phyloP scores from a whole-genome alignment of 2,329 filamentous ascomycete genomes.

The Calycina herbarum region DNA sequence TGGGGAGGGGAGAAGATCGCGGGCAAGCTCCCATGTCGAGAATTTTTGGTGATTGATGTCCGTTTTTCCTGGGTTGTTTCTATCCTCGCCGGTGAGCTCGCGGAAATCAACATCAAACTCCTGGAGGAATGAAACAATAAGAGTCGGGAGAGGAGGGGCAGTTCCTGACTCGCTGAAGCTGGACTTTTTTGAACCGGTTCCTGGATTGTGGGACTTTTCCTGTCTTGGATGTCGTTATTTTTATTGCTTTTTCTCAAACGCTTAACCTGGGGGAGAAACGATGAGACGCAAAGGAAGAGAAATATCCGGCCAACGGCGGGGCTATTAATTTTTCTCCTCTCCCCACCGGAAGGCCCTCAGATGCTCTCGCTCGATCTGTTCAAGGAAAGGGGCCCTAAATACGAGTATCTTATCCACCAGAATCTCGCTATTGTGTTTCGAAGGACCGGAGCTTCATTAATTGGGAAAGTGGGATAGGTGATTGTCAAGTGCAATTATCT shows the following conservation, averaged over 20 bases:
- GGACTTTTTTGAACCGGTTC: neutral
- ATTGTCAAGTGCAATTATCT: neutral
- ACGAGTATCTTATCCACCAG: neutral
- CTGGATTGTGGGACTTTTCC: neutral
- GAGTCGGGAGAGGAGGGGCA: neutral
- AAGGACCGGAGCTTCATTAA: neutral
- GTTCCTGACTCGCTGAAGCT: slow-evolving; percentile 3
- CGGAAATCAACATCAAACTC: neutral
- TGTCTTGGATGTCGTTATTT: slow-evolving; percentile 2
- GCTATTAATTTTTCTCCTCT: neutral
- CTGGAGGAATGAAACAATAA: slow-evolving; percentile 6
- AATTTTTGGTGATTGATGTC: neutral
- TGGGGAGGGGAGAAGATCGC: neutral
- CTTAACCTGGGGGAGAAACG: neutral
- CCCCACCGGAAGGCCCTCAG: no score
- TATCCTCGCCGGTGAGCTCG: neutral
- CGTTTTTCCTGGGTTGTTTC: neutral
- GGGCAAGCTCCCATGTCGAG: neutral
- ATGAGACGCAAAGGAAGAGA: neutral
- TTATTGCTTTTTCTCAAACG: slow-evolving; percentile 4
- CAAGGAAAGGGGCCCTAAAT: neutral
- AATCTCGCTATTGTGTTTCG: neutral
- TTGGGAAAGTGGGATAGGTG: neutral
- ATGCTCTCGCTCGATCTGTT: neutral
- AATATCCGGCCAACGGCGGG: neutral